Evolutionary conservation across 1,139 yeast species (phyloP).

Genomic region (Yamadazyma friedrichii): DNA sequence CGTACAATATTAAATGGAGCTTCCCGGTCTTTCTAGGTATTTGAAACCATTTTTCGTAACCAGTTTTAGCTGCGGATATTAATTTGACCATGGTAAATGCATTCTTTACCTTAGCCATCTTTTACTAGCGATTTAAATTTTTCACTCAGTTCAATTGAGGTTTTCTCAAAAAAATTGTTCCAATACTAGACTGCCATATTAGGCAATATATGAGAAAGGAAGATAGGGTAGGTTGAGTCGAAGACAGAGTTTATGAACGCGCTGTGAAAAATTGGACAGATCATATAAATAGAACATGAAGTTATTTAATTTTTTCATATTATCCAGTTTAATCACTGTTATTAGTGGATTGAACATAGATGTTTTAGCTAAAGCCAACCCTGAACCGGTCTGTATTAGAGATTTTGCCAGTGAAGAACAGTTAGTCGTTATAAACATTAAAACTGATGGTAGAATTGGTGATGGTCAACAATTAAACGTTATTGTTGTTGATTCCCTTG

Average conservation of each 20-base stretch:
- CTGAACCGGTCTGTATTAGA: slow-evolving; percentile 67
- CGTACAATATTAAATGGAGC: slow-evolving; percentile 83
- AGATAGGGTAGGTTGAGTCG: not conserved
- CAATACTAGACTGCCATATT: slow-evolving; percentile 17
- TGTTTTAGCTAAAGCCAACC: slow-evolving; percentile 32
- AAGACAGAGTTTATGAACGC: slow-evolving; percentile 1
- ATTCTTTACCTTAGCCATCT: slow-evolving; percentile 46
- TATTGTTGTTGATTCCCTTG: slow-evolving; percentile 60
- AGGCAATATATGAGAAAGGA: slow-evolving; percentile 9
- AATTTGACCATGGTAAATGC: slow-evolving; percentile 53
- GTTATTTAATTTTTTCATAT: slow-evolving; percentile 3
- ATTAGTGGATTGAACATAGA: slow-evolving; percentile 40
- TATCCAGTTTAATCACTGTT: slow-evolving; percentile 21
- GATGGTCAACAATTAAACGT: slow-evolving; percentile 83
- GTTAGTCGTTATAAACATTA: slow-evolving; percentile 78
- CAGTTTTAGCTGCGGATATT: slow-evolving; percentile 84
- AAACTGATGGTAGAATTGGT: slow-evolving; percentile 68
- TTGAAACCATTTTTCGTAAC: slow-evolving; percentile 74
- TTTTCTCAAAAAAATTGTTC: not conserved
- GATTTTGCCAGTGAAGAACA: slow-evolving; percentile 85
- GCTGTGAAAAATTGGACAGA: slow-evolving; percentile 7
- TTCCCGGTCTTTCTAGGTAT: slow-evolving; percentile 80
- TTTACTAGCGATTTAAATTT: slow-evolving; percentile 8
- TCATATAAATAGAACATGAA: slow-evolving; percentile 3
- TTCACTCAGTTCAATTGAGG: slow-evolving; percentile 1